Base-by-base conservation (phyloP, 805 yeast species). In the Hanseniaspora lindneri region DNA sequence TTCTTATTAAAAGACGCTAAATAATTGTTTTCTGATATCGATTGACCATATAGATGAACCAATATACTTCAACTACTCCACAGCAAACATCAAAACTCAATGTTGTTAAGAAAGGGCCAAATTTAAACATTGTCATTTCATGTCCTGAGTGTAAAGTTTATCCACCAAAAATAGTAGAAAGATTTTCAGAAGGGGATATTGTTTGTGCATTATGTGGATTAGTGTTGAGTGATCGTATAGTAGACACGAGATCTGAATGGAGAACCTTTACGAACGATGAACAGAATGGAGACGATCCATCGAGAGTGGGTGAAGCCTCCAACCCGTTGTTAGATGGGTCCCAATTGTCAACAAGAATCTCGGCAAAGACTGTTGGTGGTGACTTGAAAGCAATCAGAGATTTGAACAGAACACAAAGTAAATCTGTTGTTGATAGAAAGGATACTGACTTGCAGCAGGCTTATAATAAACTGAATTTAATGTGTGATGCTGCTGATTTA, bases 271-370 rank as follows among this genome's bases (percentile, higher is more conserved):
- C 94, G 52, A 92, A 92, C 61, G 98, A 89, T 63, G 98, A 89
- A 64, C 97, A 89, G 64, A 92, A 89, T 57, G 95, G 94, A 58
- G 96, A 87, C 64, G 98, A 89, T 63, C 98, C 98, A 4, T 80
- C 92, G 55, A 97, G 98, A 83, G 98, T 89, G 54, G 98, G 98
- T 65, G 96, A 88, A 61, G 96, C 96, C 4, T 80, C 87, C 16
- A 88, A 88, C 61, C 96, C 96, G 9, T 69, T 88, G 48, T 72
- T 92, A 56, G 96, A 88, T 60, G 83, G 94, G 19, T 89, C 83
- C 57, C 94, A 88, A 64, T 77, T 89, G 49, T 85, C 94, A 14
- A 89, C 98, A 4, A 80, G 88, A 71, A 92, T 92, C 52, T 83
- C 95, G 24, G 48, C 52, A 23, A 79, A 80, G 51, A 87, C 82